Evolutionary conservation across 345 rosid species (phyloP).

Genomic region (Lenwebbia sp.): DNA sequence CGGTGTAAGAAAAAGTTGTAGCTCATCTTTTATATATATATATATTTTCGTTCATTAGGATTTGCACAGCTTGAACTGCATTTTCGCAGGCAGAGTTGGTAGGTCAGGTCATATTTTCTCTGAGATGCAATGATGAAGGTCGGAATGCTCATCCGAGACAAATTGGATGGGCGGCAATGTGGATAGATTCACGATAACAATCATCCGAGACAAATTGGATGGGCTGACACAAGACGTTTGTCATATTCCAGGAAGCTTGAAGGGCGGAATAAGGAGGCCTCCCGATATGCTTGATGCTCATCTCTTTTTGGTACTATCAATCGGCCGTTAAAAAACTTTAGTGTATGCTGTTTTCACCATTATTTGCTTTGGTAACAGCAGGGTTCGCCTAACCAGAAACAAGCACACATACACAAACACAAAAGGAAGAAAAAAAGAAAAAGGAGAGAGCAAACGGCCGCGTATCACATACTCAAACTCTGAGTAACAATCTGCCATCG

Average conservation of each 20-base stretch:
- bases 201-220: too few relatives aligned
- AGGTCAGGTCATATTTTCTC: neutral
- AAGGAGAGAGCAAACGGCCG: neutral
- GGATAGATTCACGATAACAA: neutral
- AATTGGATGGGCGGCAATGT: neutral
- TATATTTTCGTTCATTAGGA: neutral
- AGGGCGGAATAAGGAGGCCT: neutral
- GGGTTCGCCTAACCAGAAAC: neutral
- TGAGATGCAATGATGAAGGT: neutral
- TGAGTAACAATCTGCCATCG: neutral
- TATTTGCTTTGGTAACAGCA: neutral
- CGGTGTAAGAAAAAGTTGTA: neutral
- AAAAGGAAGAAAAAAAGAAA: too few relatives aligned
- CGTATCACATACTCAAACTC: neutral
- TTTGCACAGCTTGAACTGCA: neutral
- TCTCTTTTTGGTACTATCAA: neutral
- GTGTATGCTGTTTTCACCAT: neutral
- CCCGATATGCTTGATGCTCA: neutral
- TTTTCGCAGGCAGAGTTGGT: neutral
- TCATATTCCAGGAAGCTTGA: neutral
- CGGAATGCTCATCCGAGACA: neutral
- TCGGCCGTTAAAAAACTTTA: neutral
- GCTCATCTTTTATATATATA: neutral
- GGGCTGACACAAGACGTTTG: neutral
- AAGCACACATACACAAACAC: neutral